phyloP scores from a whole-genome alignment of 2,329 filamentous ascomycete species.

The Tolypocladium tundrense region DNA sequence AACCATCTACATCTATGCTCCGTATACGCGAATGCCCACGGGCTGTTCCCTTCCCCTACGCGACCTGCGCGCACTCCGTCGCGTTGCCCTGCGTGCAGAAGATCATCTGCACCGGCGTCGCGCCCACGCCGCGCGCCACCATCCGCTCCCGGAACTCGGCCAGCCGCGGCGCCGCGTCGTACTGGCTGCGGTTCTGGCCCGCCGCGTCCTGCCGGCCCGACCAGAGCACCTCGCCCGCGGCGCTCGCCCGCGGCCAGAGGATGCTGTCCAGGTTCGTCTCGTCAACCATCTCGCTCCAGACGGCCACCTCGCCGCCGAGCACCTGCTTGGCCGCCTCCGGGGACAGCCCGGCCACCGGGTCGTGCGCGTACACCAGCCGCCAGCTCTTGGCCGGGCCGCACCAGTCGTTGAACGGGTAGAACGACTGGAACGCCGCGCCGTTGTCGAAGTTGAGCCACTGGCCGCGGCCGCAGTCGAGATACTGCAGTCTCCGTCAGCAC shows the following conservation, averaged over 20 bases:
- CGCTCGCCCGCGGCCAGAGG: slow-evolving; percentile 67
- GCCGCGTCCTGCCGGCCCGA: slow-evolving; percentile 55
- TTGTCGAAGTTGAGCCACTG: slow-evolving; percentile 66
- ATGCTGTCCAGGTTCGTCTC: slow-evolving; percentile 62
- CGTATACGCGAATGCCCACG: too few relatives aligned
- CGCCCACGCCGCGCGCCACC: slow-evolving; percentile 54
- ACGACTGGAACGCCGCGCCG: slow-evolving; percentile 33
- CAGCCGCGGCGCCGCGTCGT: slow-evolving; percentile 58
- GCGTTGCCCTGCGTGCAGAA: slow-evolving; percentile 20
- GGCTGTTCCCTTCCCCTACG: not conserved
- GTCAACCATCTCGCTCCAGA: slow-evolving; percentile 77
- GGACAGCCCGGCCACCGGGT: slow-evolving; percentile 58
- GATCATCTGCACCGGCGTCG: slow-evolving; percentile 4
- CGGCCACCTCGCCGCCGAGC: slow-evolving; percentile 69
- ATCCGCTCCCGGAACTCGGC: slow-evolving; percentile 69
- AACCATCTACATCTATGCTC: too few relatives aligned
- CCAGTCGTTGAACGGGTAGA: slow-evolving; percentile 71
- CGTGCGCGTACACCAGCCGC: slow-evolving; percentile 70
- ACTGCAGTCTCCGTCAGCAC: slow-evolving; percentile 31
- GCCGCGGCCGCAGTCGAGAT: slow-evolving; percentile 74
- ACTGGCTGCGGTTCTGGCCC: slow-evolving; percentile 60
- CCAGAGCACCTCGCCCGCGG: slow-evolving; percentile 74
- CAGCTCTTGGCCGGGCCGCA: slow-evolving; percentile 73
- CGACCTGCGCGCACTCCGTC: slow-evolving; percentile 13
- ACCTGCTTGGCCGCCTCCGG: slow-evolving; percentile 54